Conservation (phyloP, 148 eudicot genomes). For the Fagopyrum esculentum region DNA sequence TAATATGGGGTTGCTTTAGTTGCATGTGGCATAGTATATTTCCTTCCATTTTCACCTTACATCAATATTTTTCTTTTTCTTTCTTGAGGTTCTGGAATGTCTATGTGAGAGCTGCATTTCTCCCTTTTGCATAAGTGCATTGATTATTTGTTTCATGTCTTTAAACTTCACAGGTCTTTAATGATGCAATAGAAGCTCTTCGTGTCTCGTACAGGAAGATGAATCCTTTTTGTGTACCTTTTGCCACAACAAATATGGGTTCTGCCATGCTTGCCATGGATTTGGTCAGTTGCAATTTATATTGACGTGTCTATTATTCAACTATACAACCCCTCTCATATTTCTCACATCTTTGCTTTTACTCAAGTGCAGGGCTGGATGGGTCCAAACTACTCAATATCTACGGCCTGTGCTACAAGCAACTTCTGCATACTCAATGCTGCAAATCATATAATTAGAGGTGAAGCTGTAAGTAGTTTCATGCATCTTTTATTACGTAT, state of each 20-base stretch:
- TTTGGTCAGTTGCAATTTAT: slow-evolving; percentile 44
- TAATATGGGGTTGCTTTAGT: neutral
- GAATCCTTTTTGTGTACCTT: slow-evolving; percentile 95
- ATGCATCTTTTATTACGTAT: neutral
- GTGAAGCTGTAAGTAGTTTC: slow-evolving; percentile 80
- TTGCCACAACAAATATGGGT: slow-evolving; percentile 96
- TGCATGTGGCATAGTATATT: neutral
- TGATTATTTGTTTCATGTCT: slow-evolving; percentile 9
- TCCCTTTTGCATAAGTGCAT: neutral
- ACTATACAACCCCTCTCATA: slow-evolving; percentile 3
- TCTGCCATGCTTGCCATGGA: slow-evolving; percentile 98
- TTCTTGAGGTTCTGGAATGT: neutral
- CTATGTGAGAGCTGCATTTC: neutral
- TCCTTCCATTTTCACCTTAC: neutral
- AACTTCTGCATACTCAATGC: slow-evolving; percentile 91
- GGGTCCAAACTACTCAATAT: slow-evolving; percentile 96
- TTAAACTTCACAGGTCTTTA: slow-evolving; percentile 56
- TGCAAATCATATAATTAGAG: slow-evolving; percentile 89
- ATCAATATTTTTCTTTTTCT: neutral
- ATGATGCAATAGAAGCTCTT: slow-evolving; percentile 85
- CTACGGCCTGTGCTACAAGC: slow-evolving; percentile 98
- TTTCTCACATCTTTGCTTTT: slow-evolving; percentile 15
- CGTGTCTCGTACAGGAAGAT: slow-evolving; percentile 88
- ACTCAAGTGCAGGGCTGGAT: slow-evolving; percentile 78
- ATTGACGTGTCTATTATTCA: neutral